Conservation (phyloP, 306 rosid genomes). For the Oxytropis ochrocephala region DNA sequence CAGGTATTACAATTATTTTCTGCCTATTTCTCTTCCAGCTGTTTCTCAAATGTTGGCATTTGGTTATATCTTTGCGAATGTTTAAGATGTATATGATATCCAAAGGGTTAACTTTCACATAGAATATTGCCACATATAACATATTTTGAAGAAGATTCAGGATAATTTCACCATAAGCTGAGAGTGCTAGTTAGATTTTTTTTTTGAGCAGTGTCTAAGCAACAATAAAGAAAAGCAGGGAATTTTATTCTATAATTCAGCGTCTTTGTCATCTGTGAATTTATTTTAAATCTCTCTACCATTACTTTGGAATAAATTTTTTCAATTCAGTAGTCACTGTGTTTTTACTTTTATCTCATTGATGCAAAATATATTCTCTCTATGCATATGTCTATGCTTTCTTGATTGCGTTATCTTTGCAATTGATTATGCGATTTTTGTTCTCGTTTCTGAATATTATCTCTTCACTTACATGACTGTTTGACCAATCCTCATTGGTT, state of each 20-base stretch:
- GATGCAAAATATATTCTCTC: not conserved
- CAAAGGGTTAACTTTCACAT: not conserved
- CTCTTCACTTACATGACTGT: not conserved
- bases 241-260: not conserved
- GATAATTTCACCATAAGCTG: not conserved
- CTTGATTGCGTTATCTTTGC: not conserved
- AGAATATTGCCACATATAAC: not conserved
- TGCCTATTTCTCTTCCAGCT: constrained; percentile 7
- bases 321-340: not conserved
- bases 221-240: not conserved
- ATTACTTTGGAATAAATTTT: not conserved
- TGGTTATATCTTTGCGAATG: not conserved
- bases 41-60: constrained; percentile 12
- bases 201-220: not conserved
- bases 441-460: constrained; percentile 10
- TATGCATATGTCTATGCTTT: not conserved
- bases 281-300: not conserved
- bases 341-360: not conserved
- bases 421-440: not conserved
- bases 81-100: constrained; percentile 1
- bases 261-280: not conserved
- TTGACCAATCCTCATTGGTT: not conserved
- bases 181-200: not conserved
- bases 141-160: not conserved
- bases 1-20: constrained; percentile 46